These are phyloP conservation scores for Aspergillus kassunensis DNA, from an alignment of 495 filamentous ascomycete genomes.

Conservation along the genomic window DNA sequence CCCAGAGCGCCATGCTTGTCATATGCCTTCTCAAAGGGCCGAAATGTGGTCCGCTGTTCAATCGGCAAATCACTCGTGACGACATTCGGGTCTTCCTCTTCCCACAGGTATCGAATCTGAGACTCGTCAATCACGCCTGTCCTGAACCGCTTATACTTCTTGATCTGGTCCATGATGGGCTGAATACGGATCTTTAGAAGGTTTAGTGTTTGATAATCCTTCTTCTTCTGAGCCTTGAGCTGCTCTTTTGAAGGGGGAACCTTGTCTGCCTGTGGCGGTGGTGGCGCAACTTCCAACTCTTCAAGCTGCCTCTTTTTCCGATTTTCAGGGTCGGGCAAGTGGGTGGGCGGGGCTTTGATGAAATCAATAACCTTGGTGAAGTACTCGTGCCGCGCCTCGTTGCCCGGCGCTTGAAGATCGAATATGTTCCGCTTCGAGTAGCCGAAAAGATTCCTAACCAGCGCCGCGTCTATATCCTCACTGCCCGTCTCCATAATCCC, in stretches of 20 bases:
- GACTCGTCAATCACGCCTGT: slow-evolving; percentile 69
- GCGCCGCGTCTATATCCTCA: slow-evolving; percentile 50
- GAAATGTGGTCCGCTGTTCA: slow-evolving; percentile 49
- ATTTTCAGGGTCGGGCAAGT: slow-evolving; percentile 80
- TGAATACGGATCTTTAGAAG: slow-evolving; percentile 81
- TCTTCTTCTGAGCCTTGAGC: slow-evolving; percentile 71
- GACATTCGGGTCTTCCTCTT: slow-evolving; percentile 76
- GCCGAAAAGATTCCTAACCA: slow-evolving; percentile 77
- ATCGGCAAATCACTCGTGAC: slow-evolving; percentile 71
- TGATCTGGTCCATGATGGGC: slow-evolving; percentile 92
- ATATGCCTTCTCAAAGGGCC: slow-evolving; percentile 70
- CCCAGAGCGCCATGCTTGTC: slow-evolving; percentile 73
- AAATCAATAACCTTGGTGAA: slow-evolving; percentile 70
- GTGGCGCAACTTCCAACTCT: slow-evolving; percentile 67
- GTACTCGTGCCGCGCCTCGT: slow-evolving; percentile 67
- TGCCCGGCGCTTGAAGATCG: slow-evolving; percentile 58
- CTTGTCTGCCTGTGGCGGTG: slow-evolving; percentile 58
- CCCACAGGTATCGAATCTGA: slow-evolving; percentile 71
- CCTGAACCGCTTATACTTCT: slow-evolving; percentile 80
- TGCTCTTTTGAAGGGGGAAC: slow-evolving; percentile 64
- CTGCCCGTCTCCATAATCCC: slow-evolving; percentile 68
- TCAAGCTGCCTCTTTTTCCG: slow-evolving; percentile 83
- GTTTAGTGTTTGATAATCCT: slow-evolving; percentile 76
- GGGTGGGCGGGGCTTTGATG: slow-evolving; percentile 68
- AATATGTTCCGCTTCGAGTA: slow-evolving; percentile 76